phyloP scores from a whole-genome alignment of 805 yeast species.

The Ogataea methylovora region DNA sequence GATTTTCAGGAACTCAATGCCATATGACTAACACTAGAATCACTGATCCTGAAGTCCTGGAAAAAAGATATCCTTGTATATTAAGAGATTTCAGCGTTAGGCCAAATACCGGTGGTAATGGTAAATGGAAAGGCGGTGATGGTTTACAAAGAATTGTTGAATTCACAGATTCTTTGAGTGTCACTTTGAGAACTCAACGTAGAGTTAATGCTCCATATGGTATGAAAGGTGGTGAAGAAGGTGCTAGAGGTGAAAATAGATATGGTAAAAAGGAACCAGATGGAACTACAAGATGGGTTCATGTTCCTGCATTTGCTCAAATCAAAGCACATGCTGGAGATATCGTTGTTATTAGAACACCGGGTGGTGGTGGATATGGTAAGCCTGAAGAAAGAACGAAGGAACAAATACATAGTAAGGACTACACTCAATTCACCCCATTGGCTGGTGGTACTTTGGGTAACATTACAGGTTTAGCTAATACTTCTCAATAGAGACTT shows the following conservation, averaged over 20 bases:
- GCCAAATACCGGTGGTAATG: conserved; percentile 39
- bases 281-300: conserved; percentile 24
- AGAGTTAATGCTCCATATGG: conserved; percentile 49
- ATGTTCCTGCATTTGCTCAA: conserved; percentile 30
- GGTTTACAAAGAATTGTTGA: conserved; percentile 44
- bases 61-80: conserved; percentile 42
- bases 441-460: conserved; percentile 1
- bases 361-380: conserved; percentile 4
- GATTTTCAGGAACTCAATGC: conserved; percentile 42
- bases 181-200: conserved; percentile 42
- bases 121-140: conserved; percentile 41
- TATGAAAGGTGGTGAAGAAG: conserved; percentile 43
- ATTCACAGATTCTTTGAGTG: conserved; percentile 38
- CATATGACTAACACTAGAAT: conserved; percentile 50
- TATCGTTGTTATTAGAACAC: conserved; percentile 16
- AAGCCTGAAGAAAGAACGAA: background rate
- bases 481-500: background rate
- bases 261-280: conserved; percentile 23
- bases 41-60: conserved; percentile 47
- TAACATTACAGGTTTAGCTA: background rate
- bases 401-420: background rate
- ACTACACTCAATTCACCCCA: background rate
- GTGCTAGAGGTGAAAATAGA: conserved; percentile 37
- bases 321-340: conserved; percentile 31
- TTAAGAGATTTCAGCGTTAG: conserved; percentile 37